Evolutionary conservation across 345 rosid genomes (phyloP), one percentile per base, ranked within the genome.

Genomic region (Nasturtium officinale): DNA sequence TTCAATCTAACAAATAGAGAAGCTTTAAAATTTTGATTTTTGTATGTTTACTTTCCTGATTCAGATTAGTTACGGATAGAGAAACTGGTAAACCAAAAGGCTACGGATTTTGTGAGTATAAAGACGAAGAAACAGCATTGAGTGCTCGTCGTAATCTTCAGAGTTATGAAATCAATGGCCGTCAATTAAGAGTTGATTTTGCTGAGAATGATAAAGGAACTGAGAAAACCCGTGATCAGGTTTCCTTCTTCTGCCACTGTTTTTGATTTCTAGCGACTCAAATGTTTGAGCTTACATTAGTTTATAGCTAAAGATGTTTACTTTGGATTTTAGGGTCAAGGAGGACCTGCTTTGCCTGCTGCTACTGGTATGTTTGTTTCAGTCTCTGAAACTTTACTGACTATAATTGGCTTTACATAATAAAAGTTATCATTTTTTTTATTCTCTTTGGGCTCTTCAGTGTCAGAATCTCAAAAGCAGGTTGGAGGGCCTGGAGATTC

Each of bases 31-130:
- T 3, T 7, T 26, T 43, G 10, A 6, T 16, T 20, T 32, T 32
- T 32, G 2, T 32, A 6, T 76, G 50, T 20, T 53, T 43, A 28
- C 20, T 54, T 62, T 70, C 11, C 17, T 17, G 63, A 37, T 87
- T 83, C 90, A 91, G 99, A 81, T 83, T 95, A 69, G 98, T 95
- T 57, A 83, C 86, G 53, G 97, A 95, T 77, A 87, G 96, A 85
- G 99, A 91, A 84, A 95, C 98, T 51, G 98, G 99, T 46, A 95
- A 91, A 71, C 99, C 99, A 10, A 95, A 91, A 83, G 99, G 99
- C 65, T 95, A 95, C 42, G 99, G 99, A 2, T 95, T 95, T 85
- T 95, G 99, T 59, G 99, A 95, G 77, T 95, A 95, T 76, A 95
- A 91, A 76, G 99, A 95, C 81, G 98, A 91, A 81, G 98, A 95